Base-by-base conservation (phyloP, 352 stramenopile genomes). In the Phytophthora citrophthora region DNA sequence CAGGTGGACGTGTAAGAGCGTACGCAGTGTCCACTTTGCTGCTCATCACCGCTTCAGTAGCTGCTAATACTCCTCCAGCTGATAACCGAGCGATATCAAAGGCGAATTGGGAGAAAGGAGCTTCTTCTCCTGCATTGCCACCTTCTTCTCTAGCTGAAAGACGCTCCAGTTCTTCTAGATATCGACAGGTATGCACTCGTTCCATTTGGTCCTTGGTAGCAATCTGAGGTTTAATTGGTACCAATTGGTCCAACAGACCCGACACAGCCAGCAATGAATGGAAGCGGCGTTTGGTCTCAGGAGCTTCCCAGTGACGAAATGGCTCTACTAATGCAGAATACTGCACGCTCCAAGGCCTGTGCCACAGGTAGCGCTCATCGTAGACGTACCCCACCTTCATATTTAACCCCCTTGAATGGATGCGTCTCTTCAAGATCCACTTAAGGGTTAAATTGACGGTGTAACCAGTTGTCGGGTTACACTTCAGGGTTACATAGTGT, bases 341-440 rank as follows among this genome's bases (percentile, higher is more conserved):
- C 31, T 77, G 76, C 13, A 76, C 32, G 46, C 70, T 84, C 74
- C 81, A 90, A 0, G 86, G 68, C 0, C 70, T 64, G 48, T 96
- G 86, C 88, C 88, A 93, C 50, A 94, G 62, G 75, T 82, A 93
- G 16, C 83, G 79, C 72, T 95, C 83, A 34, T 95, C 86, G 50
- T 81, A 95, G 0, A 95, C 88, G 68, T 93, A 95, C 7, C 86
- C 86, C 36, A 68, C 64, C 54, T 61, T 66, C 62, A 66, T 65
- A 13, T 50, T 51, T 20, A 11, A 20, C 1, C 20, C n/a, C 20
- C 1, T 20, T 20, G 1, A 20, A 5, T 31, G 15, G 15, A 32
- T 38, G 7, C 32, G 27, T 13, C 46, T 3, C 15, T 61, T 54
- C 29, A 66, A 60, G 48, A 60, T 66, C 1, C 20, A 20, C 18